These are phyloP conservation scores for Streptanthus diversifolius DNA, from an alignment of 345 rosid genomes.

Conservation along the genomic window DNA sequence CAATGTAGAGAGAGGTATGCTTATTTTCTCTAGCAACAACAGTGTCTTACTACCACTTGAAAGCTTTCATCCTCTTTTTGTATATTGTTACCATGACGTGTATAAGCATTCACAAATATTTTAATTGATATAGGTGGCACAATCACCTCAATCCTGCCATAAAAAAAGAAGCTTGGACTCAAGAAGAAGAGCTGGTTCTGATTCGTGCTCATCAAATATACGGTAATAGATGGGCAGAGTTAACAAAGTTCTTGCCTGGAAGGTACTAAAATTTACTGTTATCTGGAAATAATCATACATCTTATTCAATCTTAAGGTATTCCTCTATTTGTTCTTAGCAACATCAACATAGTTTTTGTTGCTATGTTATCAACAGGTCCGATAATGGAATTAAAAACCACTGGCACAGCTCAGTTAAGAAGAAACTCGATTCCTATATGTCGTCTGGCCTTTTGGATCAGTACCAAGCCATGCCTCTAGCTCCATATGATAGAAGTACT, in stretches of 20 bases:
- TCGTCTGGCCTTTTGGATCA: constrained; percentile 88
- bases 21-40: constrained; percentile 5
- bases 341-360: background rate
- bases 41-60: constrained; percentile 6
- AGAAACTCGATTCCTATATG: constrained; percentile 88
- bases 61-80: background rate
- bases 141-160: constrained; percentile 97
- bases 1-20: constrained; percentile 93
- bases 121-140: constrained; percentile 73
- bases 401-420: constrained; percentile 99
- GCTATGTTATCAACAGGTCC: constrained; percentile 61
- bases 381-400: constrained; percentile 98
- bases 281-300: background rate
- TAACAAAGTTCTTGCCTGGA: constrained; percentile 96
- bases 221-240: constrained; percentile 99
- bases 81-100: background rate
- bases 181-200: constrained; percentile 93
- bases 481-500: constrained; percentile 52
- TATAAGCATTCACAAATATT: constrained; percentile 11
- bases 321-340: constrained; percentile 1
- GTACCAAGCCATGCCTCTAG: constrained; percentile 69
- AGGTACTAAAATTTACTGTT: constrained; percentile 47
- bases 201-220: constrained; percentile 95
- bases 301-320: background rate
- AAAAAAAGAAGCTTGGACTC: constrained; percentile 99